Conservation (phyloP, 768 basidiomycete species). For the Hypsizygus marmoreus region DNA sequence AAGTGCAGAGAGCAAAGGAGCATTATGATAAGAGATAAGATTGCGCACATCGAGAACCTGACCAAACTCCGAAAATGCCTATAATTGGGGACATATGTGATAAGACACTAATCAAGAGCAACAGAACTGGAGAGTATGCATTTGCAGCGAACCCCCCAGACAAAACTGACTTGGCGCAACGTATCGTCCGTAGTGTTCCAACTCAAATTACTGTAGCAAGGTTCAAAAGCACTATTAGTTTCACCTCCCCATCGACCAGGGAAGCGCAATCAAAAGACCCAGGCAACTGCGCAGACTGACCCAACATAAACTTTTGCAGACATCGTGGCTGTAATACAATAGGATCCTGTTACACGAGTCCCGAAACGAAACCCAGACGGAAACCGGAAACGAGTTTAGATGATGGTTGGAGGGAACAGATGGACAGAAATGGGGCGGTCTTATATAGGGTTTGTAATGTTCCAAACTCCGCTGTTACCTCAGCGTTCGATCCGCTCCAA, state of each 20-base stretch:
- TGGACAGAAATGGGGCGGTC: conserved; percentile 26
- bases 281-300: conserved; percentile 75
- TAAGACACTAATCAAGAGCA: conserved; percentile 45
- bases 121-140: conserved; percentile 33
- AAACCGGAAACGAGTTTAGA: conserved; percentile 50
- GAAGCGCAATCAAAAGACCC: conserved; percentile 47
- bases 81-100: conserved; percentile 50
- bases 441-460: conserved; percentile 43
- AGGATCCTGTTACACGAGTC: conserved; percentile 55
- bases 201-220: conserved; percentile 83
- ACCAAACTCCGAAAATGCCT: conserved; percentile 87
- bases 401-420: conserved; percentile 51
- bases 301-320: conserved; percentile 90
- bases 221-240: conserved; percentile 61
- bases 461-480: conserved; percentile 53
- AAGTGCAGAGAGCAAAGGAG: conserved; percentile 19
- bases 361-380: conserved; percentile 58
- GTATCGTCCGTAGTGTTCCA: conserved; percentile 96
- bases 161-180: conserved; percentile 83
- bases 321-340: conserved; percentile 70
- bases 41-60: conserved; percentile 89
- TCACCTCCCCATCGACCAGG: conserved; percentile 47
- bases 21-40: conserved; percentile 36
- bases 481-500: conserved; percentile 12
- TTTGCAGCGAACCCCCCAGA: conserved; percentile 34